phyloP scores from a whole-genome alignment of 129 eudicot species.

The Chrysanthemum makinoi region DNA sequence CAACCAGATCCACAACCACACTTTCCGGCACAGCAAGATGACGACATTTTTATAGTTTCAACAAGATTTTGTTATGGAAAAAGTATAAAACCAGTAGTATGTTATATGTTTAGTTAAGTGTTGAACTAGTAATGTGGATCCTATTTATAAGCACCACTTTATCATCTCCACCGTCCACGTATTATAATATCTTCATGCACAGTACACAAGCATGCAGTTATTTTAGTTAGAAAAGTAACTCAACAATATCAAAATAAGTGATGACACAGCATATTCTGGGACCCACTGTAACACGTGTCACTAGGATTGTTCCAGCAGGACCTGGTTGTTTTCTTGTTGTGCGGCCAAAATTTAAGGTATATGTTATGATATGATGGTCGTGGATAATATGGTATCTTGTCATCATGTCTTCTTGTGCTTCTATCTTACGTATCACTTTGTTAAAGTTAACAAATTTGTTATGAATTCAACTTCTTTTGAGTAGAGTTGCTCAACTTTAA shows the following conservation, averaged over 20 bases:
- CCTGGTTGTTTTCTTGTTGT: neutral
- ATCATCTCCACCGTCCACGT: slow-evolving; percentile 46
- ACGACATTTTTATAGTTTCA: slow-evolving; percentile 44
- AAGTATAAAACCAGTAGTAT: neutral
- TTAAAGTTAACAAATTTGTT: too few species aligned
- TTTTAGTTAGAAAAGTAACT: neutral
- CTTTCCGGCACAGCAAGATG: slow-evolving; percentile 79
- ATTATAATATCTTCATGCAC: neutral
- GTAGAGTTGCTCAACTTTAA: too few species aligned
- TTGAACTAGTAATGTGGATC: neutral
- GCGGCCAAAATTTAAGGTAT: neutral
- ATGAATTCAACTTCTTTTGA: too few species aligned
- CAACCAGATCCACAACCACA: slow-evolving; percentile 86
- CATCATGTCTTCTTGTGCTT: too few species aligned
- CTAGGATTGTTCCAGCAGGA: neutral
- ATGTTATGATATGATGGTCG: neutral
- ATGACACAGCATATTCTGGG: slow-evolving; percentile 13
- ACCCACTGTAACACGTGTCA: slow-evolving; percentile 8
- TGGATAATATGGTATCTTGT: neutral
- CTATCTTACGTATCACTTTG: too few species aligned
- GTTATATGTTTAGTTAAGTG: neutral
- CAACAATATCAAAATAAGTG: neutral
- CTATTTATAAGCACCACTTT: neutral
- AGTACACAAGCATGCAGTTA: too few species aligned
- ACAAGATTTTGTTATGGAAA: neutral